Base-by-base conservation (phyloP, 2,329 filamentous ascomycete species). In the Fusarium cicatricum region DNA sequence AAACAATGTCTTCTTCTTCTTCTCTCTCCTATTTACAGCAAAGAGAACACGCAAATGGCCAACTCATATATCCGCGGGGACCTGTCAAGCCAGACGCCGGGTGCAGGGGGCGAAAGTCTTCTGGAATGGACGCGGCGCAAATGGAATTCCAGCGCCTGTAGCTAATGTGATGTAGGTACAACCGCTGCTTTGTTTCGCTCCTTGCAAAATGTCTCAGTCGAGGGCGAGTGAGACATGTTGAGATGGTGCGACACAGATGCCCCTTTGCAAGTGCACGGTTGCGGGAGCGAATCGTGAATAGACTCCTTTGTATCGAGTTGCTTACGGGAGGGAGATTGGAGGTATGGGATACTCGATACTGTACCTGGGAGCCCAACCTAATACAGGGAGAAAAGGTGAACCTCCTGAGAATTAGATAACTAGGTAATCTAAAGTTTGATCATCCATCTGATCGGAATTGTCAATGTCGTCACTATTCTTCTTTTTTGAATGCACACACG, bases 131-230 rank as follows among this genome's bases (percentile, higher is more conserved):
- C 48, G 43, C 46, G 44, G 26, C 16, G 32, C 42, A 4, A 49
- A 55, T 63, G 55, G 60, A 63, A 63, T 63, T 63, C 60, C 51
- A 63, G 40, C 40, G 29, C 17, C 16, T 50, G 23, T 8, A 26
- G 23, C 5, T 26, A 26, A 10, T 10, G n/a, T 26, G 9, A 26
- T 26, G 23, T 26, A 26, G 23, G 23, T 26, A 26, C 23, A 26
- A 8, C 2, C 9, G 23, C 23, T 26, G 23, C 23, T 23, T 23
- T 23, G 21, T n/a, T n/a, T n/a, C n/a, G n/a, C n/a, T n/a, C n/a
- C n/a, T n/a, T n/a, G n/a, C n/a, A 21, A 21, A 21, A 4, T 41
- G 39, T 42, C 39, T 42, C 26, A 42, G 26, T 26, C 17, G 39
- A 32, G 26, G 39, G 39, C 37, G 39, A 21, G 28, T 32, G 39